phyloP scores from a whole-genome alignment of 345 rosid genomes.

The Heritiera fomes region DNA sequence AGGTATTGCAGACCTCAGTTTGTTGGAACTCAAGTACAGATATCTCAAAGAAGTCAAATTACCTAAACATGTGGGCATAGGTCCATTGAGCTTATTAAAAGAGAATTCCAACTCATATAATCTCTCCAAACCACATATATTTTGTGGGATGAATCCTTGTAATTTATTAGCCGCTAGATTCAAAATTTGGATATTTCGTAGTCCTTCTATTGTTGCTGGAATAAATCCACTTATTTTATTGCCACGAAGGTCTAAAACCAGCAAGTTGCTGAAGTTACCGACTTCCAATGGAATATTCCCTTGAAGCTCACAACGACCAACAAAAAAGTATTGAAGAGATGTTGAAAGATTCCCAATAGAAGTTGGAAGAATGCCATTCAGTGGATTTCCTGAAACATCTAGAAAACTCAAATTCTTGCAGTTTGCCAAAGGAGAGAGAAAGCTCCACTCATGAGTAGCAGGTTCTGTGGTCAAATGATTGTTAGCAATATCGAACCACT shows the following conservation, averaged over 20 bases:
- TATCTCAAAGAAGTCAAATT: no score
- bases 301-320: not conserved
- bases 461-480: no score
- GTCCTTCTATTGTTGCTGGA: slow-evolving; percentile 13
- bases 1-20: slow-evolving; percentile 5
- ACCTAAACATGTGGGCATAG: no score
- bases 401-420: not conserved
- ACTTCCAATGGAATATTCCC: slow-evolving; percentile 19
- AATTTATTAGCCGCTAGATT: not conserved
- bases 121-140: no score
- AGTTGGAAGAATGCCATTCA: slow-evolving; percentile 15
- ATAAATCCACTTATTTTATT: slow-evolving; percentile 17
- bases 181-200: slow-evolving; percentile 16
- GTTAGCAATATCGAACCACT: no score
- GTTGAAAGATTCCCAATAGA: slow-evolving; percentile 21
- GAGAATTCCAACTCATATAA: no score
- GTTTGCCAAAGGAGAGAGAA: slow-evolving; percentile 26
- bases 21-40: not conserved
- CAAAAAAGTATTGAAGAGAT: not conserved
- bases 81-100: no score
- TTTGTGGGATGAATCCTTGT: not conserved
- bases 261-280: slow-evolving; percentile 19
- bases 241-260: not conserved
- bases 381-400: not conserved
- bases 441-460: no score